Evolutionary conservation across 345 rosid genomes (phyloP).

Genomic region (Gossypium australe): DNA sequence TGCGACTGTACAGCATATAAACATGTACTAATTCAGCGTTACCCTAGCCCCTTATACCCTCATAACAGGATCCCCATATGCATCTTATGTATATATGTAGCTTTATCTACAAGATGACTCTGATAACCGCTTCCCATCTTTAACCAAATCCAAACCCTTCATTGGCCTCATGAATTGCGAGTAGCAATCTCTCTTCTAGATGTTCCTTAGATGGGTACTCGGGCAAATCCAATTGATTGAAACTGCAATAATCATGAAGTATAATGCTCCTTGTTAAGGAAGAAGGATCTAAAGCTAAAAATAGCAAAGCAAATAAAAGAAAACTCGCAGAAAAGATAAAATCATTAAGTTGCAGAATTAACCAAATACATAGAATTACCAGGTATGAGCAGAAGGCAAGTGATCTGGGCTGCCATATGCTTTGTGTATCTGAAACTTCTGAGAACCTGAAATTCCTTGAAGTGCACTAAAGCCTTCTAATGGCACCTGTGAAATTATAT

Average conservation of each 20-base stretch:
- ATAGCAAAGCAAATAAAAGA: background rate
- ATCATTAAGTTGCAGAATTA: background rate
- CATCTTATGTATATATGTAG: background rate
- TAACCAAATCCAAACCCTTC: conserved; percentile 97
- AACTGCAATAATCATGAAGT: conserved; percentile 43
- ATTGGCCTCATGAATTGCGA: conserved; percentile 90
- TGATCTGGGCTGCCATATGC: conserved; percentile 92
- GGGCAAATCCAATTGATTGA: conserved; percentile 92
- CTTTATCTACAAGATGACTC: conserved; percentile 33
- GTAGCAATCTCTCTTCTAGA: conserved; percentile 83
- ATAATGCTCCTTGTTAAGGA: background rate
- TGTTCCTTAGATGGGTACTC: conserved; percentile 93
- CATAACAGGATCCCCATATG: conserved; percentile 12
- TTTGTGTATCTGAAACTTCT: conserved; percentile 96
- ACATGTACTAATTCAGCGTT: conserved; percentile 28
- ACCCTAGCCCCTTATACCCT: conserved; percentile 16
- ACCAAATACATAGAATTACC: conserved; percentile 35
- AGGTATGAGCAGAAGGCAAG: conserved; percentile 96
- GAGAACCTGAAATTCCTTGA: conserved; percentile 93
- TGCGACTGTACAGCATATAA: conserved; percentile 49
- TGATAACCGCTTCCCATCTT: conserved; percentile 7
- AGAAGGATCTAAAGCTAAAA: background rate
- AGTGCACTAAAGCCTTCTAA: conserved; percentile 94
- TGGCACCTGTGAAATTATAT: conserved; percentile 54
- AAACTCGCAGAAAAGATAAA: background rate